Evolutionary conservation across 192 early-diverging fungal species (phyloP), one percentile per base, ranked within the genome.

Genomic region (Coemansia sp.): DNA sequence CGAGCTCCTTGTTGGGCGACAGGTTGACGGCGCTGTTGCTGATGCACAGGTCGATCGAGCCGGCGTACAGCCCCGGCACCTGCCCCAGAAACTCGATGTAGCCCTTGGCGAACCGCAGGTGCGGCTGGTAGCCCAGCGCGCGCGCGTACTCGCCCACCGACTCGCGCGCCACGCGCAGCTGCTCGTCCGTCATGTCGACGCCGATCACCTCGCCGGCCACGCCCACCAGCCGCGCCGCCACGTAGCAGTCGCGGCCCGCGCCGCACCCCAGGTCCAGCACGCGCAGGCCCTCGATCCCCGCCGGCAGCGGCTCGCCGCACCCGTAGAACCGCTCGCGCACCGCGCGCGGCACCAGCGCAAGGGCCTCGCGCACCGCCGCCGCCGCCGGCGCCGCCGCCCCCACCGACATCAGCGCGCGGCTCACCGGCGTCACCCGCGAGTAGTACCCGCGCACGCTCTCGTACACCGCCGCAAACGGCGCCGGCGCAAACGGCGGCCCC

Each of bases 131-230:
- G 33, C 80, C 80, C 45, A 83, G 76, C 11, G 65, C 51, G 20
- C 60, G 26, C 39, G 62, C 68, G 14, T 62, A 71, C 40, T 67
- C 64, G 0, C 23, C 21, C 1, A 81, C 46, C 34, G 51, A 57
- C 20, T 69, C 71, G 37, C 70, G 70, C 9, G 82, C 82, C 10
- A 72, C 67, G 2, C 53, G 55, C 53, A 83, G 70, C 66, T 77
- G 73, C 67, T 83, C 82, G 59, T 79, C 82, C 16, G 82, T 83
- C 82, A 83, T 83, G 46, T 83, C 82, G 2, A 83, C 59, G 35
- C 82, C 82, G 7, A 65, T 74, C 9, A 83, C 82, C 65, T 66
- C 63, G 36, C 82, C 82, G 5, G 51, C 21, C 21, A 63, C 73
- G 1, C 82, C 82, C 36, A 79, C 82, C 26, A 80, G 70, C 34